These are phyloP conservation scores for Gentiana dahurica DNA, from an alignment of 257 asterid species.

Conservation along the genomic window DNA sequence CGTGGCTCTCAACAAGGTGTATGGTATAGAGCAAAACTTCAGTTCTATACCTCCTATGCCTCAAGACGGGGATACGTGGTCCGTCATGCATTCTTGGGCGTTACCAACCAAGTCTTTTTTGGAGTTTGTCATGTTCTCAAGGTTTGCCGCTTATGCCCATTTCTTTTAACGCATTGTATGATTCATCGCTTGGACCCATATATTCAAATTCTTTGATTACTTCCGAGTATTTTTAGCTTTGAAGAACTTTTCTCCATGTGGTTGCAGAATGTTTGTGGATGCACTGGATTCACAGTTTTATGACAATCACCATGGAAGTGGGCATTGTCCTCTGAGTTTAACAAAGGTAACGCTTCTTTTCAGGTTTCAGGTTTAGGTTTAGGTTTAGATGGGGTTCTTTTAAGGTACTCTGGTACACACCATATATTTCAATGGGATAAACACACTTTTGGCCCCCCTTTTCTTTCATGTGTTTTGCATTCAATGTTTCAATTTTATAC, in stretches of 20 bases:
- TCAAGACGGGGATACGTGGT: constrained; percentile 63
- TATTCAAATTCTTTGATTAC: not conserved
- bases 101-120: constrained; percentile 82
- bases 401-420: no score
- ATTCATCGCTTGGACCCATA: not conserved
- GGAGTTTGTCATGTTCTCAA: constrained; percentile 94
- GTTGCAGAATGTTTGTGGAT: constrained; percentile 81
- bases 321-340: constrained; percentile 62
- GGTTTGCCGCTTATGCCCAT: constrained; percentile 28
- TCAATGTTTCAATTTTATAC: no score
- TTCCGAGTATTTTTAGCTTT: not conserved
- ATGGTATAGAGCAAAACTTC: constrained; percentile 55
- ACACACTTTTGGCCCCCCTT: not conserved
- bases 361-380: not conserved
- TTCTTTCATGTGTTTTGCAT: no score
- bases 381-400: no score
- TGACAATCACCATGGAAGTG: constrained; percentile 56
- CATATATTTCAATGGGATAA: not conserved
- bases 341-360: constrained; percentile 39
- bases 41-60: constrained; percentile 83
- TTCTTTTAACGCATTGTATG: not conserved
- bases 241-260: constrained; percentile 3
- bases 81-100: constrained; percentile 90
- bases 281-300: constrained; percentile 60
- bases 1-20: constrained; percentile 75